Evolutionary conservation across 2,329 filamentous ascomycete species (phyloP), one percentile per base, ranked within the genome.

Genomic region (Ophiostoma australiae): DNA sequence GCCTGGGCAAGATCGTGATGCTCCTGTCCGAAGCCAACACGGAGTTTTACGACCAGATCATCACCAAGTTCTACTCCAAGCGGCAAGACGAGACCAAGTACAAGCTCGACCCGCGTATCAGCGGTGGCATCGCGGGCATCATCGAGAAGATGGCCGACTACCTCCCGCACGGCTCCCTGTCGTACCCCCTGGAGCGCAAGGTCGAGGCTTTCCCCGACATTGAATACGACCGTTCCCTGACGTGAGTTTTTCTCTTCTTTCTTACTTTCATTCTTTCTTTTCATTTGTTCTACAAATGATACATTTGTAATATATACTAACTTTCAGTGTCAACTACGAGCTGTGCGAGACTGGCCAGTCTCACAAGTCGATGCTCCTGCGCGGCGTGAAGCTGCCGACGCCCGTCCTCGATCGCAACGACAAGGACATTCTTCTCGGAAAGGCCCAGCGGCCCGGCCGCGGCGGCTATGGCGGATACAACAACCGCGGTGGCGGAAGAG

Each of bases 301-400:
- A n/a, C n/a, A n/a, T n/a, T n/a, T n/a, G n/a, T n/a, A n/a, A n/a
- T n/a, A n/a, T n/a, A 63, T 4, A 65, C 58, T 52, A 65, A 55
- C 20, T 80, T 82, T 77, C 74, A 97, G 91, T 77, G 93, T 98
- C 13, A 84, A 91, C 77, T 99, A 96, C 78, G 88, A 93, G 65
- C 91, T 97, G 81, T 94, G 94, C 0, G 84, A 85, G 58, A 88
- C 87, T 23, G 84, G 83, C 11, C 86, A 92, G 76, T 83, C 88
- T 4, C 95, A 99, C 81, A 97, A 97, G 78, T 97, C 94, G 6
- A 96, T 97, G 91, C 86, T 99, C 17, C 85, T 99, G 48, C 90
- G 93, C 2, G 95, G 95, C 15, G 89, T 94, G 55, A 89, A 90
- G 76, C 85, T 94, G 71, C 88, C 91, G 4, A 81, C 85, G 1